Base-by-base conservation (phyloP, 306 rosid species). In the Dalbergia cochinchinensis region DNA sequence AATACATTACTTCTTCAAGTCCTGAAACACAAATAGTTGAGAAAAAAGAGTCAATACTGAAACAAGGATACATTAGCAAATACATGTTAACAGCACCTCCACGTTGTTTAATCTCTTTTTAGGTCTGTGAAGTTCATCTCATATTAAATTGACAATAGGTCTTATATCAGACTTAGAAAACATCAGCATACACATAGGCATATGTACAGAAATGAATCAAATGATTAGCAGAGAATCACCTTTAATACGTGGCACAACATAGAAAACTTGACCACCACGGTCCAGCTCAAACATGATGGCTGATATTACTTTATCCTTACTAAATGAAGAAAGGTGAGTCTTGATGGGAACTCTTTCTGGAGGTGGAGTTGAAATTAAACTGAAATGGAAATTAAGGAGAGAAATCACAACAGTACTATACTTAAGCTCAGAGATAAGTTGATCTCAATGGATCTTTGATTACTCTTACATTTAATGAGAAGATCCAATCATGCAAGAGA, bases 321-420 rank as follows among this genome's bases (percentile, higher is more conserved):
- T 85, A 88, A 87, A 91, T 60, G 97, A 78, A 67, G 94, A 90
- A 69, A 92, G 97, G 77, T 92, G 92, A 82, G 97, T 92, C 86
- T 84, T 90, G 80, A 94, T 94, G 9, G 99, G 98, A 63, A 92
- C 92, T 82, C 99, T 88, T 91, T 94, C 99, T 42, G 98, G 98
- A 65, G 99, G 99, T 72, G 99, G 97, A 82, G 99, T 94, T 58
- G 97, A 78, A 72, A 94, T 94, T 90, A 94, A 89, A 88, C 99
- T 94, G 93, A 74, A 88, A 89, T 16, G 63, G 55, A 76, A 74
- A 71, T 65, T 67, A 45, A 64, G 33, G 65, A 72, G 55, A 72
- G 69, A 69, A 67, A 63, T 74, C 67, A 76, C 60, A 48, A 42
- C 55, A 42, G 71, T 65, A 65, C 51, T 39, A 80, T 80, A 48